These are phyloP conservation scores for Bonia amplexicaulis DNA, from an alignment of 176 grass and related monocot genomes.

Conservation along the genomic window DNA sequence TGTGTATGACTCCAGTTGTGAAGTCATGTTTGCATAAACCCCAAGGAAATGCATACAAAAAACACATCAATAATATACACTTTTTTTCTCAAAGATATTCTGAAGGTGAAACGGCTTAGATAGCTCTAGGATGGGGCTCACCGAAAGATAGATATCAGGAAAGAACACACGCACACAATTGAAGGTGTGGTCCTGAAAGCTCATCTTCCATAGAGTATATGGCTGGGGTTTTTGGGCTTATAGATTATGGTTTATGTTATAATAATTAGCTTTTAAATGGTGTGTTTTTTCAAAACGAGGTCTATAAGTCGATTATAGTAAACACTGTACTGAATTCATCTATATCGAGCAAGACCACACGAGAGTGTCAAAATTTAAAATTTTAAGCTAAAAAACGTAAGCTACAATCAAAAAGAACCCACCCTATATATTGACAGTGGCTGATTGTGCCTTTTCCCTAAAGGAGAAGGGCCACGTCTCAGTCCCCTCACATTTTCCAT, in stretches of 20 bases:
- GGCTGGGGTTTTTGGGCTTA: too few species aligned
- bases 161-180: conserved; percentile 10
- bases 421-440: neutral
- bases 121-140: conserved; percentile 19
- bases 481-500: conserved; percentile 22
- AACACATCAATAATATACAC: conserved; percentile 14
- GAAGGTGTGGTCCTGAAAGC: conserved; percentile 53
- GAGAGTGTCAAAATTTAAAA: too few species aligned
- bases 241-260: too few species aligned
- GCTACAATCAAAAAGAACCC: too few species aligned
- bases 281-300: too few species aligned
- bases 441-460: conserved; percentile 19
- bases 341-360: too few species aligned
- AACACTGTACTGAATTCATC: too few species aligned
- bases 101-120: conserved; percentile 9
- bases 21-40: conserved; percentile 44
- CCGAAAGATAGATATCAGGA: neutral
- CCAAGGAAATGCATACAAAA: conserved; percentile 18
- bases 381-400: too few species aligned
- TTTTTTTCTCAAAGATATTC: conserved; percentile 20
- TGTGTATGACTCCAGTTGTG: neutral
- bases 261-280: too few species aligned
- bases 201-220: conserved; percentile 15
- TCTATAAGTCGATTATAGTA: too few species aligned
- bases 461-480: conserved; percentile 25